phyloP scores from a whole-genome alignment of 345 rosid species.

The Camelina sativa region DNA sequence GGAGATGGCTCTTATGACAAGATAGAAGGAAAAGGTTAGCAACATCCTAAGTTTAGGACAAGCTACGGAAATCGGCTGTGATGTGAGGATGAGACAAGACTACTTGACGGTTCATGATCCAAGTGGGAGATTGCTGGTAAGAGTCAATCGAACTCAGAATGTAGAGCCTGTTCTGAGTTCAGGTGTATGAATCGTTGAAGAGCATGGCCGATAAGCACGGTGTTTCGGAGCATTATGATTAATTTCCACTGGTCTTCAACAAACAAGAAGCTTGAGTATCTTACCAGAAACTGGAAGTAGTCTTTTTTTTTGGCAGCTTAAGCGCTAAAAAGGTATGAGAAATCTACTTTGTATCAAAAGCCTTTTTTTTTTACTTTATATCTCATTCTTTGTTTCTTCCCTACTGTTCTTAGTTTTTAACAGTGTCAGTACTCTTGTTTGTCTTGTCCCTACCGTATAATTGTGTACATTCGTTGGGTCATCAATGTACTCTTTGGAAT shows the following conservation, averaged over 20 bases:
- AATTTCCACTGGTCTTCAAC: conserved; percentile 51
- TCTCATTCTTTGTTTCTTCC: conserved; percentile 41
- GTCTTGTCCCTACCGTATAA: conserved; percentile 34
- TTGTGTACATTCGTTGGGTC: conserved; percentile 43
- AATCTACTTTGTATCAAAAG: conserved; percentile 39
- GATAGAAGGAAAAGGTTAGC: no score
- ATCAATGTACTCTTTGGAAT: conserved; percentile 39
- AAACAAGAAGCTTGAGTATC: conserved; percentile 48
- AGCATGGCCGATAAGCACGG: conserved; percentile 53
- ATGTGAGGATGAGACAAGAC: no score
- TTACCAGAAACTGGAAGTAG: conserved; percentile 10
- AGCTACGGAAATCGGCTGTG: no score
- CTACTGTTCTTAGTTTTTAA: conserved; percentile 24
- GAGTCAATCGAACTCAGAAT: no score
- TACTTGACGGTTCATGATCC: no score
- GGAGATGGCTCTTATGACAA: no score
- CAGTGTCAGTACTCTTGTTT: conserved; percentile 29
- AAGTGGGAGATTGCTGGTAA: no score
- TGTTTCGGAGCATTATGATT: conserved; percentile 50
- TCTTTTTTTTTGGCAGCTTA: conserved; percentile 31
- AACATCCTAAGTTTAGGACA: no score
- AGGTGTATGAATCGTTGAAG: conserved; percentile 52
- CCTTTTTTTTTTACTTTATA: conserved; percentile 18
- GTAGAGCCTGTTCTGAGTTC: no score
- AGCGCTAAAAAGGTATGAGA: conserved; percentile 36